Evolutionary conservation across 495 filamentous ascomycete species (phyloP).

Genomic region (Emericellopsis terricola): DNA sequence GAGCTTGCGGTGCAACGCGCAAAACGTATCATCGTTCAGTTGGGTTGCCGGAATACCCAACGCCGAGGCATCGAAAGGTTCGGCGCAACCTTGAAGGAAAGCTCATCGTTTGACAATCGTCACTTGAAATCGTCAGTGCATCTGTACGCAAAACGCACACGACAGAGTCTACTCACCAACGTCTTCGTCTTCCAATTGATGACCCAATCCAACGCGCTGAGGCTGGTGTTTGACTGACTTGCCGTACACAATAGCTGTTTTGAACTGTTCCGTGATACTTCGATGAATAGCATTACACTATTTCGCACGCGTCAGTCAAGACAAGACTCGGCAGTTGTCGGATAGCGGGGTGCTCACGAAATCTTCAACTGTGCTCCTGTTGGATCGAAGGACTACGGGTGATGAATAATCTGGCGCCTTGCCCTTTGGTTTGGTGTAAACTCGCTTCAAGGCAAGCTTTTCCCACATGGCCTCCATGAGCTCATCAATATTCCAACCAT

Average conservation of each 20-base stretch:
- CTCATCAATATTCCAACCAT: constrained; percentile 98
- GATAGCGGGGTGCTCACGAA: constrained; percentile 48
- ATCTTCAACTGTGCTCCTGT: constrained; percentile 80
- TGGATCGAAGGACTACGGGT: constrained; percentile 74
- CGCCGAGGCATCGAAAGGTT: no score
- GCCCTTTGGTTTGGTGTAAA: constrained; percentile 98
- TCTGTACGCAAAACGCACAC: neutral
- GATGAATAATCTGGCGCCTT: constrained; percentile 81
- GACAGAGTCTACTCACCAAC: constrained; percentile 49
- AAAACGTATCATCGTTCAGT: no score
- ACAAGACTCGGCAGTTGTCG: constrained; percentile 1
- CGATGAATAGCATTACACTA: constrained; percentile 96
- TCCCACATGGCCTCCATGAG: constrained; percentile 97
- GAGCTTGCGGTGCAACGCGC: no score
- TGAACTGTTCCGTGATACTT: constrained; percentile 91
- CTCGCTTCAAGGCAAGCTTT: constrained; percentile 72
- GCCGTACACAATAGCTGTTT: constrained; percentile 86
- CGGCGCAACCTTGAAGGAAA: no score
- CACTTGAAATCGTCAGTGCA: constrained; percentile 30
- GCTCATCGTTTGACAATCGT: constrained; percentile 86
- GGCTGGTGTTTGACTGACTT: constrained; percentile 98
- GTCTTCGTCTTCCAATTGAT: constrained; percentile 91
- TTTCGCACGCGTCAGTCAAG: constrained; percentile 10
- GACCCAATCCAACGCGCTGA: constrained; percentile 78
- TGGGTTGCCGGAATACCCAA: no score